phyloP scores from a whole-genome alignment of 192 early-diverging fungal genomes.

The Mortierella alpina region DNA sequence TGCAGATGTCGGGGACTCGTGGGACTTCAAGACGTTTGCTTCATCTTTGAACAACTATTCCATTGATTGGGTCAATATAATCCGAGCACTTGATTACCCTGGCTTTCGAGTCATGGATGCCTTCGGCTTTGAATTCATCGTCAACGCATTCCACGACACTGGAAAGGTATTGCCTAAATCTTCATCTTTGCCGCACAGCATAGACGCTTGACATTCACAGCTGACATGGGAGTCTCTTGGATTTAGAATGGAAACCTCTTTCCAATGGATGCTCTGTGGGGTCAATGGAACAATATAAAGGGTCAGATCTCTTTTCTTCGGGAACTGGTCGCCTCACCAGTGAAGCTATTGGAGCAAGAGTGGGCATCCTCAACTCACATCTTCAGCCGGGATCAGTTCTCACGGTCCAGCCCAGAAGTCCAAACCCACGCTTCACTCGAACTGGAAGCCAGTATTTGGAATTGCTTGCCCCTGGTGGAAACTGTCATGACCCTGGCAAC shows the following conservation, averaged over 20 bases:
- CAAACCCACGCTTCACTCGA: slow-evolving; percentile 58
- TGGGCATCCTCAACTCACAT: slow-evolving; percentile 61
- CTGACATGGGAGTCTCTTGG: background rate
- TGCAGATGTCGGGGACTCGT: slow-evolving; percentile 53
- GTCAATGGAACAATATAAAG: slow-evolving; percentile 77
- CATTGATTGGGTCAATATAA: slow-evolving; percentile 71
- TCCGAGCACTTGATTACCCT: slow-evolving; percentile 71
- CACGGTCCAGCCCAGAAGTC: slow-evolving; percentile 55
- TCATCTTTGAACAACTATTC: slow-evolving; percentile 59
- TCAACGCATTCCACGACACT: slow-evolving; percentile 68
- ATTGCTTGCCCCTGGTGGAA: slow-evolving; percentile 81
- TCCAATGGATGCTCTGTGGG: slow-evolving; percentile 77
- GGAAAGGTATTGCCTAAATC: slow-evolving; percentile 55
- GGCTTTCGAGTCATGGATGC: slow-evolving; percentile 68
- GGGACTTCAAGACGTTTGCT: slow-evolving; percentile 75
- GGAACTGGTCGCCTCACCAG: slow-evolving; percentile 67
- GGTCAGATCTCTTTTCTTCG: slow-evolving; percentile 78
- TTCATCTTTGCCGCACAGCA: too few relatives aligned
- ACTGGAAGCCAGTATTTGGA: slow-evolving; percentile 67
- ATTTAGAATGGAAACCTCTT: slow-evolving; percentile 70
- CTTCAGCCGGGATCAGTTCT: slow-evolving; percentile 68
- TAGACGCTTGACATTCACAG: too few relatives aligned
- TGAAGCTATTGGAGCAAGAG: slow-evolving; percentile 70
- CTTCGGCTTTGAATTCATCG: slow-evolving; percentile 69
- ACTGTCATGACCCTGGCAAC: slow-evolving; percentile 61